Evolutionary conservation across 441 rosid genomes (phyloP), one percentile per base, ranked within the genome.

Genomic region (Gossypium gossypioides): DNA sequence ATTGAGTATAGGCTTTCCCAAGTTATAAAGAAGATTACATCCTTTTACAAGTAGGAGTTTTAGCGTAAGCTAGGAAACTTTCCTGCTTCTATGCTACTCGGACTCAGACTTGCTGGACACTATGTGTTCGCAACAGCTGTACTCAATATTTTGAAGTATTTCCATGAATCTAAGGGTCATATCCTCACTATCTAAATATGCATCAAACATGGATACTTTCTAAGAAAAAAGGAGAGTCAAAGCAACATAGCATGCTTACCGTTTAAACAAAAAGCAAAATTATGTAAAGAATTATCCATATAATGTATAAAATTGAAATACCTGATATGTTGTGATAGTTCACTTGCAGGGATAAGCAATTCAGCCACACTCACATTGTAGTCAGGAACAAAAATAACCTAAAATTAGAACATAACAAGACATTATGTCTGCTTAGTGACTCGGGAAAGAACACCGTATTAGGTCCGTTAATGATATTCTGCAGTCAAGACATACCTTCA

Each of bases 261-360:
- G 9, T 40, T 10, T 24, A 21, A 19, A 7, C 12, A n/a, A 2
- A 21, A 44, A 13, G 15, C 6, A 22, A 66, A 68, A 52, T 6
- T 37, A 29, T 27, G 10, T 59, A 18, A 18, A 42, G 66, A n/a
- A 58, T 37, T 44, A 58, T 29, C 19, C 54, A 24, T 44, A 42
- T 13, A 12, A 58, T 6, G 46, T 72, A 59, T 13, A 46, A 68
- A 74, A 74, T 10, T 57, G 46, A 48, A n/a, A 42, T 84, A 91
- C 99, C 99, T 94, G 89, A 94, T 94, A 77, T 92, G 99, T 75
- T 94, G 93, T 65, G 99, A 94, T 73, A 94, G 91, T 84, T 94
- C 99, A 77, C 99, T 94, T 18, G 93, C 94, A 79, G 97, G 99
- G 77, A 94, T 94, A 64, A 94, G 97, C 85, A 85, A 69, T 78